A percentile compares a stretch with the other conserved stretches of the same genome.
Conservation (phyloP, 2,329 filamentous ascomycete species). For the Grosmannia clavigera region DNA sequence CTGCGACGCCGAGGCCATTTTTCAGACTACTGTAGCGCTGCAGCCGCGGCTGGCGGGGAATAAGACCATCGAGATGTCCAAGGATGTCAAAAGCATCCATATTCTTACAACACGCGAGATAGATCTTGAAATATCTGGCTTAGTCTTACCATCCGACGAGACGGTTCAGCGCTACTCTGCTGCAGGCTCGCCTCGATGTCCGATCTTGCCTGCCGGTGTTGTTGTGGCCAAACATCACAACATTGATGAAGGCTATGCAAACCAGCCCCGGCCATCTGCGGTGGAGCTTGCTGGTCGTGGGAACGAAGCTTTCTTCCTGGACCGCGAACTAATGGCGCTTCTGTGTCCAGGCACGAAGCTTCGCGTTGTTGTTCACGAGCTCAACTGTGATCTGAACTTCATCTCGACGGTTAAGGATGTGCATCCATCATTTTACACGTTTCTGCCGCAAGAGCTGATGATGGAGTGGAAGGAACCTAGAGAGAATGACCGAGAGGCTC, state of each 20-base stretch:
- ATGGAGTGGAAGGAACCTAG: constrained; percentile 47
- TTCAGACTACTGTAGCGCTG: constrained; percentile 32
- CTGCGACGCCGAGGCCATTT: constrained; percentile 28
- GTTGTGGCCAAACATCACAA: constrained; percentile 29
- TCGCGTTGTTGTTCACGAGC: constrained; percentile 38
- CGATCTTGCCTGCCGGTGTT: constrained; percentile 30
- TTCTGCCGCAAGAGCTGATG: constrained; percentile 60
- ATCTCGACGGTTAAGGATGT: constrained; percentile 45
- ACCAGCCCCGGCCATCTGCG: constrained; percentile 21
- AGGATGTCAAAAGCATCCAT: constrained; percentile 20
- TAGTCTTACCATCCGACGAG: constrained; percentile 33
- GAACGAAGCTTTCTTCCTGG: constrained; percentile 48
- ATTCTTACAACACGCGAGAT: constrained; percentile 36
- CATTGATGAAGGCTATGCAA: constrained; percentile 36
- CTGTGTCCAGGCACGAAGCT: constrained; percentile 56
- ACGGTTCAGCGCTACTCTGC: constrained; percentile 30
- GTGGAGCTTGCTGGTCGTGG: constrained; percentile 14
- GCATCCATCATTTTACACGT: constrained; percentile 50
- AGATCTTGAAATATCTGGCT: constrained; percentile 46
- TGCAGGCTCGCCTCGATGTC: constrained; percentile 16
- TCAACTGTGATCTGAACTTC: constrained; percentile 50
- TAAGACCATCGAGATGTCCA: constrained; percentile 18
- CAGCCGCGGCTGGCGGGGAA: constrained; percentile 18
- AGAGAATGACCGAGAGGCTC: constrained; percentile 29
- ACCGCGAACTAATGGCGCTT: constrained; percentile 39